phyloP scores from a whole-genome alignment of 768 basidiomycete species.

The Xanthoconium stramineum region DNA sequence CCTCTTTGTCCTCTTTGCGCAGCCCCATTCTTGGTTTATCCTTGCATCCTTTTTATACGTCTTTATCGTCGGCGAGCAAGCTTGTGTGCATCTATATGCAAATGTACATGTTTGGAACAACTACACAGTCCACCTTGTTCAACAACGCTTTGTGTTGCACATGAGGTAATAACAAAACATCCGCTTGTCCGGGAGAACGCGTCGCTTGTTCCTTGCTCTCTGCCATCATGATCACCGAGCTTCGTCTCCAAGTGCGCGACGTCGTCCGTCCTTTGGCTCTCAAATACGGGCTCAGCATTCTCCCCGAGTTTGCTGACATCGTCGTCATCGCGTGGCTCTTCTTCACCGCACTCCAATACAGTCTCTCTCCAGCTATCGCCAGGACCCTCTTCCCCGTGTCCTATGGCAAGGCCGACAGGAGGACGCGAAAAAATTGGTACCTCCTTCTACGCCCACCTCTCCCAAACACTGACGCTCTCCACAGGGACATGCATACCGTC shows the following conservation, averaged over 20 bases:
- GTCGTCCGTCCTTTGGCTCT: slow-evolving; percentile 27
- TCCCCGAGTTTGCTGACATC: slow-evolving; percentile 53
- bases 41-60: slow-evolving; percentile 28
- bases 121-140: background rate
- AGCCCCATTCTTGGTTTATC: slow-evolving; percentile 22
- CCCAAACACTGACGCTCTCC: background rate
- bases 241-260: slow-evolving; percentile 29
- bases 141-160: background rate
- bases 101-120: slow-evolving; percentile 30
- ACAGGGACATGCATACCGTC: slow-evolving; percentile 66
- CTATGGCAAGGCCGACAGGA: slow-evolving; percentile 45
- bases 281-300: slow-evolving; percentile 48
- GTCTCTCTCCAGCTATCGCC: slow-evolving; percentile 55
- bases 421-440: slow-evolving; percentile 61
- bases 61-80: slow-evolving; percentile 29
- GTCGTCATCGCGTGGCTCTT: slow-evolving; percentile 51
- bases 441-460: background rate
- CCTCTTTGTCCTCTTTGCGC: background rate
- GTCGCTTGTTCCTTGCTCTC: background rate
- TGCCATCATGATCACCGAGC: slow-evolving; percentile 27
- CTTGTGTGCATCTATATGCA: slow-evolving; percentile 24
- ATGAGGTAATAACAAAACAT: slow-evolving; percentile 13
- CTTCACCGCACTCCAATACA: slow-evolving; percentile 58
- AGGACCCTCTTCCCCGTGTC: slow-evolving; percentile 43
- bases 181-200: no score